Evolutionary conservation across 208 protist genomes (phyloP), one percentile per base, ranked within the genome.

Genomic region (Wallacemonas sp.): DNA sequence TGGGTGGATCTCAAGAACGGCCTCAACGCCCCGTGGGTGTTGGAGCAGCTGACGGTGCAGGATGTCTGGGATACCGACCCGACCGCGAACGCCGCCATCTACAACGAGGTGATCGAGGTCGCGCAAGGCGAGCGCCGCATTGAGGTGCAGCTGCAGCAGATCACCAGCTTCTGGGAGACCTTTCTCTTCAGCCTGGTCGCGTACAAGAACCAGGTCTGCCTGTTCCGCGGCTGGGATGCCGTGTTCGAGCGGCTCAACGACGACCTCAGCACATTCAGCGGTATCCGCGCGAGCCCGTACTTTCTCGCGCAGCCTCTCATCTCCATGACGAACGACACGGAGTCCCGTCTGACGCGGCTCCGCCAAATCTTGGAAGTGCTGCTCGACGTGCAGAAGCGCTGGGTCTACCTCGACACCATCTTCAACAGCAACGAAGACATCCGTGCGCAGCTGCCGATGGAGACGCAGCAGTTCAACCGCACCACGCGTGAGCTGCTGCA

Each of bases 341-440:
- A 99, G 48, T 88, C 92, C 9, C 94, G 94, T 34, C 84, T 99
- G 23, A 98, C 96, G 52, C 70, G 79, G 9, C 68, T 99, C 12
- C 85, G 87, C 33, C 72, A 93, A 61, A 60, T 99, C 16, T 87
- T 99, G 11, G 97, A 99, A 71, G 78, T 94, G 23, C 76, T 94
- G 24, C 65, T 99, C 44, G 96, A 99, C 49, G 95, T 99, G 36
- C 98, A 99, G 80, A 85, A 97, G 56, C 87, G 93, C 33, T 99
- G 98, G 98, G 97, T 99, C 0, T 99, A 99, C 69, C 86, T 99
- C 4, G 98, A 99, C 67, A 97, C 97, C 47, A 97, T 99, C 63
- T 99, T 99, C 68, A 80, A 83, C 17, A 94, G 94, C 57, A 95
- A 88, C 63, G 77, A 76, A 17, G 98, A 99, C 65, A 99, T 99